A percentile compares a stretch with the other conserved stretches of the same genome.
Evolutionary conservation across 1,139 yeast genomes (phyloP).

Genomic region (Sugiyamaella pinicola): DNA sequence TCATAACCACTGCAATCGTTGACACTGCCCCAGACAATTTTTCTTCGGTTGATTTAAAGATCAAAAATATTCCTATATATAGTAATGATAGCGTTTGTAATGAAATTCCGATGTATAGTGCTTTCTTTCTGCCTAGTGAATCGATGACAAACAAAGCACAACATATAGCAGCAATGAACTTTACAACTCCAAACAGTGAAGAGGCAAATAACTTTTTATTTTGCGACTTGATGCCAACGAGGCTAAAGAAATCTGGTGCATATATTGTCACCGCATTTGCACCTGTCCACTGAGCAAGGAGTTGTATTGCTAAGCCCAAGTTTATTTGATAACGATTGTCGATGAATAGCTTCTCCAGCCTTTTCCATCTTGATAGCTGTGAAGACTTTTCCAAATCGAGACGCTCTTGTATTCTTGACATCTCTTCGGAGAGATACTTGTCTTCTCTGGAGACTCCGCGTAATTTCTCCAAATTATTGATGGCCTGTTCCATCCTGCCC

Average conservation of each 20-base stretch:
- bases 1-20: constrained; percentile 51
- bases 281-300: constrained; percentile 65
- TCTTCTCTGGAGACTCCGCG: constrained; percentile 56
- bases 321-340: constrained; percentile 40
- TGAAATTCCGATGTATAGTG: constrained; percentile 48
- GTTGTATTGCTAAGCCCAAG: constrained; percentile 43
- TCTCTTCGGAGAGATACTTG: constrained; percentile 55
- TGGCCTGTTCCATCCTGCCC: constrained; percentile 46
- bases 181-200: constrained; percentile 56
- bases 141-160: constrained; percentile 54
- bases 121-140: constrained; percentile 51
- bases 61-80: constrained; percentile 51
- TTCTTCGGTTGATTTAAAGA: constrained; percentile 42
- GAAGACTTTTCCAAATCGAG: neutral
- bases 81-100: constrained; percentile 43
- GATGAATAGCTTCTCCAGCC: constrained; percentile 39
- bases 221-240: constrained; percentile 49
- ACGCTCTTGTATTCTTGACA: constrained; percentile 47
- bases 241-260: constrained; percentile 52
- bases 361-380: neutral
- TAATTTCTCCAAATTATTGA: constrained; percentile 47
- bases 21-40: constrained; percentile 38
- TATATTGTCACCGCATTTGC: constrained; percentile 65
- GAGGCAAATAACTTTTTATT: constrained; percentile 49
- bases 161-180: constrained; percentile 48